Evolutionary conservation across 441 rosid species (phyloP).

Genomic region (Rhodomyrtus psidioides): DNA sequence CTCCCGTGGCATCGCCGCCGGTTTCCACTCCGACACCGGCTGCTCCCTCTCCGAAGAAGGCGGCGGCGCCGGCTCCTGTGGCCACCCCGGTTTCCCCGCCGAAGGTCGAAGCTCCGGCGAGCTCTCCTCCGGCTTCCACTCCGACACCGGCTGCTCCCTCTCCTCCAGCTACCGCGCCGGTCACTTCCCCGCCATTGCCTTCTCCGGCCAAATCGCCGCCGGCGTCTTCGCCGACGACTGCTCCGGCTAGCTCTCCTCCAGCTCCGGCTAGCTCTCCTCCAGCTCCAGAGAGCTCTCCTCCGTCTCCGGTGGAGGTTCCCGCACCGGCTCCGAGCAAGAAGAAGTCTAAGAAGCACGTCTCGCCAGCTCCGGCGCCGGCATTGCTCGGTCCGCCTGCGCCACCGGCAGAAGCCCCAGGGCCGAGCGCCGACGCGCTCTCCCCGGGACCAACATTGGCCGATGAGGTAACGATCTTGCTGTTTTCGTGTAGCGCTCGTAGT

Average conservation of each 20-base stretch:
- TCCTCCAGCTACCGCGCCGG: not conserved
- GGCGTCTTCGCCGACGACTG: not conserved
- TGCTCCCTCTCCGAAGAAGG: not conserved
- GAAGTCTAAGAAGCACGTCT: constrained; percentile 42
- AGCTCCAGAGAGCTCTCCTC: constrained; percentile 3
- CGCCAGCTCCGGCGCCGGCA: constrained; percentile 50
- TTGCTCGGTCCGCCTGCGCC: constrained; percentile 73
- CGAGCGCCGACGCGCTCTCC: constrained; percentile 26
- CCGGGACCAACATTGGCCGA: constrained; percentile 23
- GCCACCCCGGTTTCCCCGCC: constrained; percentile 23
- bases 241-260: not conserved
- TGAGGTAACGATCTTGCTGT: constrained; percentile 23
- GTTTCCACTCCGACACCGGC: not conserved
- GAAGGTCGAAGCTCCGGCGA: not conserved
- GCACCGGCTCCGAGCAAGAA: constrained; percentile 71
- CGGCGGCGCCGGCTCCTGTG: not conserved
- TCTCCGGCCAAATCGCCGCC: not conserved
- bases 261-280: constrained; percentile 6
- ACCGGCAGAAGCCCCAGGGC: constrained; percentile 60
- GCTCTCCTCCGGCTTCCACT: constrained; percentile 3
- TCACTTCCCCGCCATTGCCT: not conserved
- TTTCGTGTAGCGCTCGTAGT: not conserved
- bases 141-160: too few species aligned
- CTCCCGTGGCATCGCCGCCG: not conserved
- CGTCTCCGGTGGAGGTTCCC: constrained; percentile 35